Evolutionary conservation across 2,329 filamentous ascomycete species (phyloP).

Genomic region (Xylaria sp.): DNA sequence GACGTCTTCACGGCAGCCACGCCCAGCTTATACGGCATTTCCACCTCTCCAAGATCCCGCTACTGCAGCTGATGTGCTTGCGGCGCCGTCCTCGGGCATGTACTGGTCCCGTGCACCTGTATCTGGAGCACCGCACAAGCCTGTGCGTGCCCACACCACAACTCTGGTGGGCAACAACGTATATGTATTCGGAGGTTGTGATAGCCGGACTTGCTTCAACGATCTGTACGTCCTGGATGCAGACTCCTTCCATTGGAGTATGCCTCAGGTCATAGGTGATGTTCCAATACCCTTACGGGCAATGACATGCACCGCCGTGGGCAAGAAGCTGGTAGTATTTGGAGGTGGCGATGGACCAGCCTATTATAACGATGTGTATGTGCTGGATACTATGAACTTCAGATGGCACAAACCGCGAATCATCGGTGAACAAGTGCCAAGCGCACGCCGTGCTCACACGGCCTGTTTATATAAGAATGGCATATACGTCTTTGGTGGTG

Average conservation of each 20-base stretch:
- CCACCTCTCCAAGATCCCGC: conserved; percentile 68
- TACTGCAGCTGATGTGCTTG: conserved; percentile 68
- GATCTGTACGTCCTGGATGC: conserved; percentile 76
- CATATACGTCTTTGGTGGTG: conserved; percentile 78
- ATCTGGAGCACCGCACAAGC: conserved; percentile 70
- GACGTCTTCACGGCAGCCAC: conserved; percentile 44
- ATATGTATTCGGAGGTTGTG: conserved; percentile 76
- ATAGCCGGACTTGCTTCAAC: conserved; percentile 74
- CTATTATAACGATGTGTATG: conserved; percentile 79
- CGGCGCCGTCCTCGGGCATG: conserved; percentile 76
- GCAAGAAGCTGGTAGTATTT: conserved; percentile 76
- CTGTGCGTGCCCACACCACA: conserved; percentile 73
- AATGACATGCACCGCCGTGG: conserved; percentile 78
- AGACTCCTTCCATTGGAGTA: conserved; percentile 76
- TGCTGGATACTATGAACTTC: conserved; percentile 77
- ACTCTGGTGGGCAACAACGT: conserved; percentile 74
- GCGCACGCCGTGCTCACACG: conserved; percentile 73
- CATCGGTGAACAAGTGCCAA: conserved; percentile 67
- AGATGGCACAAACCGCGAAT: conserved; percentile 73
- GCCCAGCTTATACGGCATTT: conserved; percentile 60
- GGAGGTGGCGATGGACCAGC: conserved; percentile 76
- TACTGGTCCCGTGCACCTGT: conserved; percentile 75
- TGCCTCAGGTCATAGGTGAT: conserved; percentile 72
- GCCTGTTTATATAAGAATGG: conserved; percentile 78
- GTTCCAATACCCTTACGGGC: conserved; percentile 73